Base-by-base conservation (phyloP, 805 yeast species). In the Teunomyces lycoperdinae region DNA sequence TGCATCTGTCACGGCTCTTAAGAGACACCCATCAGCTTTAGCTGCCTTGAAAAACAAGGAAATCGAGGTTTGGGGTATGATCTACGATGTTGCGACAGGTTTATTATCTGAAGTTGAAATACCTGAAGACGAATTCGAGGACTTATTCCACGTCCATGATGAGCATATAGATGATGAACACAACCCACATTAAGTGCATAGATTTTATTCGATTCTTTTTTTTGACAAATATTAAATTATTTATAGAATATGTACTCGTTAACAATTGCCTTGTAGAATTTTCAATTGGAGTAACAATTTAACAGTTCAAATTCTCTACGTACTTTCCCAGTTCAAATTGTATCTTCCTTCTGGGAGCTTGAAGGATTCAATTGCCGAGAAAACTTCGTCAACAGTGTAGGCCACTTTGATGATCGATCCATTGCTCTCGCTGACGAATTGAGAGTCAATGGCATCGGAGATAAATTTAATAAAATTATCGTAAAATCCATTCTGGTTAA, bases 61-160 rank as follows among this genome's bases (percentile, higher is more conserved):
- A 10, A 74, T 91, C 32, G 85, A 87, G 62, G 84, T 91, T 38
- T 83, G 87, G 76, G 97, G 96, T 0, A 66, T 90, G 59, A 78
- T 91, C 44, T 91, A 89, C 70, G 89, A 90, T 61, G 96, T 89
- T 20, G 83, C 78, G 31, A 78, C 87, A 11, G 97, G 97, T 20
- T 73, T 76, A 28, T 70, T 89, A 33, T 56, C 54, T 10, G 71
- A 68, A 50, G 64, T 69, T 11, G 71, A 68, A 45, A 60, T 69
- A 20, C 57, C 77, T 31, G 61, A 58, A 44, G 78, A 73, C 56
- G 77, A 72, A 55, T 69, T 67, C 47, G 72, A 68, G 48, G 77
- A 73, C 53, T 65, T 73, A 49, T 73, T 70, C 52, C 66, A 62
- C 42, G 61, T 62, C 7, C 58, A 55, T 9, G 66, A 62, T 46